Evolutionary conservation across 2,329 filamentous ascomycete genomes (phyloP).

Genomic region (Sphaerulina musiva): DNA sequence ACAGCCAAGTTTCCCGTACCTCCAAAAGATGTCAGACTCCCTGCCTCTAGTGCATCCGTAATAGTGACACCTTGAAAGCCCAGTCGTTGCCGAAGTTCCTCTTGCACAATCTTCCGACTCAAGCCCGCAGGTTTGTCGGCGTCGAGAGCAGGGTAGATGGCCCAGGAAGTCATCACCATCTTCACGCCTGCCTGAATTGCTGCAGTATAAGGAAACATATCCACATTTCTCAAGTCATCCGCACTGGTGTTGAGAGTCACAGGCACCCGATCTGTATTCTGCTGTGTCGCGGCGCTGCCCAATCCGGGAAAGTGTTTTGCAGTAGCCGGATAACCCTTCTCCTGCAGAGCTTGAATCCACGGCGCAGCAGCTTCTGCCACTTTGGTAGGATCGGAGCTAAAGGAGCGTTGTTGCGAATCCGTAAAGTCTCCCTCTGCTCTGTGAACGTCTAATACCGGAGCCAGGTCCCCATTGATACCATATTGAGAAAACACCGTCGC

Average conservation of each 20-base stretch:
- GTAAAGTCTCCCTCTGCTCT: slow-evolving; percentile 13
- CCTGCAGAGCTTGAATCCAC: slow-evolving; percentile 15
- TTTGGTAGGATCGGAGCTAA: slow-evolving; percentile 6
- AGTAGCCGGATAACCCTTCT: slow-evolving; percentile 12
- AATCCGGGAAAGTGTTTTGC: slow-evolving; percentile 20
- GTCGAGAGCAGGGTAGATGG: slow-evolving; percentile 17
- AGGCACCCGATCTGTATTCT: slow-evolving; percentile 15
- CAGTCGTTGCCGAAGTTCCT: slow-evolving; percentile 12
- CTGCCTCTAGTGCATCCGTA: slow-evolving; percentile 19
- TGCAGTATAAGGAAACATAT: slow-evolving; percentile 13
- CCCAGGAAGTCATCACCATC: slow-evolving; percentile 20
- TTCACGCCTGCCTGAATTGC: slow-evolving; percentile 10
- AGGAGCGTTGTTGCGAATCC: slow-evolving; percentile 16
- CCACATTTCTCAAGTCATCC: slow-evolving; percentile 8
- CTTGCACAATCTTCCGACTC: slow-evolving; percentile 12
- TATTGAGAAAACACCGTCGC: slow-evolving; percentile 8
- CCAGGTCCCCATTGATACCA: slow-evolving; percentile 18
- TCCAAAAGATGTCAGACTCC: slow-evolving; percentile 14
- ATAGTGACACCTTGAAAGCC: slow-evolving; percentile 18
- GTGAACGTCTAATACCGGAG: slow-evolving; percentile 18
- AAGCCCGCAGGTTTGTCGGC: slow-evolving; percentile 9
- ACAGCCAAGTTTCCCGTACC: slow-evolving; percentile 11
- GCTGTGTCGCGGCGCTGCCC: slow-evolving; percentile 7
- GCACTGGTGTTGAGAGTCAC: slow-evolving; percentile 12
- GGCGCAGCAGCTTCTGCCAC: slow-evolving; percentile 9